Conservation (phyloP, 371 early-diverging fungal species). For the Coemansia sp. region DNA sequence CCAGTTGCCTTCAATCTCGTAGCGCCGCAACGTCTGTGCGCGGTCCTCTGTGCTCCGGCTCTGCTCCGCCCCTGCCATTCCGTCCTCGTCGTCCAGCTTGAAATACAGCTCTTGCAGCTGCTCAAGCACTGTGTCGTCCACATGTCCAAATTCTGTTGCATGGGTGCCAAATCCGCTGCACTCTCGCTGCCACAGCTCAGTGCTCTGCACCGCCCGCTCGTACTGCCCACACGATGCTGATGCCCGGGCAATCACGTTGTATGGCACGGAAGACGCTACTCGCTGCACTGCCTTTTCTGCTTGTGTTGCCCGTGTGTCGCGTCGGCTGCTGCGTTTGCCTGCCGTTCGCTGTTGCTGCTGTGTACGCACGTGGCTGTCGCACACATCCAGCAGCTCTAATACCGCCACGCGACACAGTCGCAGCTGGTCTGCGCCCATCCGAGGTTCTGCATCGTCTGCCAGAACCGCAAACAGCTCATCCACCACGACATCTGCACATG, state of each 20-base stretch:
- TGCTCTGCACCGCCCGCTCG: constrained; percentile 36
- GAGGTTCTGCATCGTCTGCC: not conserved
- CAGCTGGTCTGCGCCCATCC: constrained; percentile 33
- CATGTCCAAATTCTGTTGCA: constrained; percentile 31
- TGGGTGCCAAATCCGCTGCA: constrained; percentile 8
- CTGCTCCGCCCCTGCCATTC: constrained; percentile 39
- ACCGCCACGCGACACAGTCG: constrained; percentile 35
- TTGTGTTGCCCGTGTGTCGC: constrained; percentile 21
- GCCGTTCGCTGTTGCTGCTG: constrained; percentile 20
- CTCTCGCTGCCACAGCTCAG: constrained; percentile 35
- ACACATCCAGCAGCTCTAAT: constrained; percentile 33
- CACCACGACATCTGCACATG: not conserved
- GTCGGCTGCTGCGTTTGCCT: constrained; percentile 25
- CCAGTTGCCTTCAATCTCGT: constrained; percentile 51
- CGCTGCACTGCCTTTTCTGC: constrained; percentile 31
- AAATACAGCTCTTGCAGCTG: constrained; percentile 43
- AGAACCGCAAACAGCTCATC: constrained; percentile 36
- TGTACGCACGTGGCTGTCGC: constrained; percentile 27
- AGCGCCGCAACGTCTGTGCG: constrained; percentile 27
- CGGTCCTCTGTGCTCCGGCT: constrained; percentile 31
- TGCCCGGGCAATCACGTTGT: constrained; percentile 27
- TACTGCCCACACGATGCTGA: constrained; percentile 40
- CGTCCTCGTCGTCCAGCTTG: constrained; percentile 45
- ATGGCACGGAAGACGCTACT: constrained; percentile 17
- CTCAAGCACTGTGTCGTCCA: constrained; percentile 28